A percentile compares a stretch with the other conserved stretches of the same genome.
These are phyloP conservation scores for Chrysochromulina tobinii DNA, from an alignment of 78 protist genomes.

Conservation along the genomic window DNA sequence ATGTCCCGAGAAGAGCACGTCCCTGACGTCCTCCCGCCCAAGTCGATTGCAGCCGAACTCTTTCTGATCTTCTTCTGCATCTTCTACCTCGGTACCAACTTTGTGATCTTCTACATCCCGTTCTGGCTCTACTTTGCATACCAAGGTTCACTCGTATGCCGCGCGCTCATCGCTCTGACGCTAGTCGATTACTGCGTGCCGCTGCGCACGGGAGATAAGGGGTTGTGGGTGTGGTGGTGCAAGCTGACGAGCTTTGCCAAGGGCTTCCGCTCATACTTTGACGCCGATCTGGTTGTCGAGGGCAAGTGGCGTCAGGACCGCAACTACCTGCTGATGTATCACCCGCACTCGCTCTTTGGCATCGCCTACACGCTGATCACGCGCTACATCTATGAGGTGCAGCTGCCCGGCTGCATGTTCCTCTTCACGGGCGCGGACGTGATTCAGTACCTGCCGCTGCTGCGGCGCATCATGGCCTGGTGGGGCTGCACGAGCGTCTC, in stretches of 20 bases:
- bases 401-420: not conserved
- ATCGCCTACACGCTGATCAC: not conserved
- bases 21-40: too few species aligned
- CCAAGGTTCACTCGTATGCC: not conserved
- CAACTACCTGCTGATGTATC: not conserved
- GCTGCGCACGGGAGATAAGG: not conserved
- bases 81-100: not conserved
- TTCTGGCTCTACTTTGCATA: not conserved
- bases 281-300: not conserved
- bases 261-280: not conserved
- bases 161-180: not conserved
- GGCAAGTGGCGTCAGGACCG: not conserved
- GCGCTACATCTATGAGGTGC: not conserved
- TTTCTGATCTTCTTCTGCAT: not conserved
- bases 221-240: not conserved
- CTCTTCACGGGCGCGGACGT: not conserved
- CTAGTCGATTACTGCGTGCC: not conserved
- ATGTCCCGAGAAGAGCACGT: too few species aligned
- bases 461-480: not conserved
- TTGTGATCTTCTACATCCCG: not conserved
- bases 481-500: not conserved
- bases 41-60: not conserved
- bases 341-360: not conserved
- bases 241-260: not conserved
- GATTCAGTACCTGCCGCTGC: not conserved